Base-by-base conservation (phyloP, 2,329 filamentous ascomycete species). In the Dothistroma pini region DNA sequence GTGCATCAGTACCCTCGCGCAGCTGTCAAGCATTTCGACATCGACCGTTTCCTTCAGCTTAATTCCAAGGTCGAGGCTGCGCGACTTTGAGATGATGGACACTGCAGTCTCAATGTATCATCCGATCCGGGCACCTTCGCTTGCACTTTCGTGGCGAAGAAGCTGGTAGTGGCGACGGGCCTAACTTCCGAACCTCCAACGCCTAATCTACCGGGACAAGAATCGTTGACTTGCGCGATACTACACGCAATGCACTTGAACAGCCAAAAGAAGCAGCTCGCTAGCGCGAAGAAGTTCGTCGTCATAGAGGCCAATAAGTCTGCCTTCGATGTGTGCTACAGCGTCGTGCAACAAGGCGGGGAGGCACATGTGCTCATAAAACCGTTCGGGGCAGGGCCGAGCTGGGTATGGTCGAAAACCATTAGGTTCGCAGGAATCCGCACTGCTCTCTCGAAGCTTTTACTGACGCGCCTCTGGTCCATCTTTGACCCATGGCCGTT, bases 401-500 rank as follows among this genome's bases (percentile, higher is more conserved):
- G 77, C 0, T 88, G 80, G 79, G 80, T 87, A 72, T 73, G 82
- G 0, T 83, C 84, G 0, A 74, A 81, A 1, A 84, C 84, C 56
- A 85, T 89, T 10, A 88, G 86, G 0, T 86, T 86, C 0, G 69
- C 89, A 10, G 86, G 86, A 69, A 82, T 81, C 59, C 86, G 83
- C 81, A 57, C 59, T 3, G 41, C 51, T n/a, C 75, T 89, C 0
- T 87, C 90, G 72, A 85, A 86, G 68, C 79, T 90, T 10, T 81
- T 86, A 5, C 82, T 83, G 41, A 88, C 83, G 0, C 84, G 89
- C 0, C 79, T 89, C 61, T 74, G 91, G 49, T 88, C 84, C 1
- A 90, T 86, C 84, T 85, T 92, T 73, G 87, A 84, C 58, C 89
- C 89, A 0, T 91, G 88, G 56, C 59, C 69, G 80, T 88, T 29